Percentiles rank a stretch among this genome's conserved stretches.
phyloP scores from a whole-genome alignment of 2,329 filamentous ascomycete genomes.

The Orbilia javanica region DNA sequence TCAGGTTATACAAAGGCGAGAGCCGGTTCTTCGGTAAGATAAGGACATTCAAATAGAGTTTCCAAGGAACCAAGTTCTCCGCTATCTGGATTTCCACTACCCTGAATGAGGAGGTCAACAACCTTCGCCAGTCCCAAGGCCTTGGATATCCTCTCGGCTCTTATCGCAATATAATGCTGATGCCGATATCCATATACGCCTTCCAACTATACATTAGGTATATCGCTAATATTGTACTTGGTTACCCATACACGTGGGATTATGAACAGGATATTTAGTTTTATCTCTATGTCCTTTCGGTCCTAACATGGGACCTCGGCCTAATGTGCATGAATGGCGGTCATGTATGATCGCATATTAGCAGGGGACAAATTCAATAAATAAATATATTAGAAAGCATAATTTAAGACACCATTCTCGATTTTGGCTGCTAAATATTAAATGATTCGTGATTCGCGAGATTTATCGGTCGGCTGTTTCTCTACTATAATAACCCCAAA shows the following conservation, averaged over 20 bases:
- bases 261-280: background rate
- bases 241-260: background rate
- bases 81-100: background rate
- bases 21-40: conserved; percentile 6
- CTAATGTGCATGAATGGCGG: background rate
- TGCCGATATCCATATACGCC: background rate
- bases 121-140: background rate
- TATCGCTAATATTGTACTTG: background rate
- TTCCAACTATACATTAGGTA: conserved; percentile 6
- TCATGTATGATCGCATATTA: too few species aligned
- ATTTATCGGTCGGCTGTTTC: too few species aligned
- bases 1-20: background rate
- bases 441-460: too few species aligned
- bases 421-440: too few species aligned
- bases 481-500: too few species aligned
- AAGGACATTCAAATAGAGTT: background rate
- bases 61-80: background rate
- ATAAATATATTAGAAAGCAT: too few species aligned
- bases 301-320: background rate
- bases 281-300: background rate
- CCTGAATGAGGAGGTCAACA: background rate
- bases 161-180: background rate
- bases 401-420: too few species aligned
- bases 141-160: conserved; percentile 11
- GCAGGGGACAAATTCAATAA: too few species aligned